phyloP scores from a whole-genome alignment of 2,329 filamentous ascomycete genomes.

The Rosellinia necatrix region DNA sequence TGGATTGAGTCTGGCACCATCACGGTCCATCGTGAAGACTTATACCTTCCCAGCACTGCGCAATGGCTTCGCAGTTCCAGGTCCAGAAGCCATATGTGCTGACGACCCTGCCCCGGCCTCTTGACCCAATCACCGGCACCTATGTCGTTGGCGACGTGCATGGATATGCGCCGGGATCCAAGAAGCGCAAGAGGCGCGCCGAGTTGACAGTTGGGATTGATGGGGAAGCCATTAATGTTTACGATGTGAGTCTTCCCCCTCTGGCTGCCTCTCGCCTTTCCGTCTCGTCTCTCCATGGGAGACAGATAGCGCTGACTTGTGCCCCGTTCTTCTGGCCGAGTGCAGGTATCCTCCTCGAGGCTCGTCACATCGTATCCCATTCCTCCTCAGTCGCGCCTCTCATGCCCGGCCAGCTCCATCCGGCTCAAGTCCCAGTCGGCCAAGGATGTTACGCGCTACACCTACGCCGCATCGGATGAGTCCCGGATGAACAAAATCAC shows the following conservation, averaged over 20 bases:
- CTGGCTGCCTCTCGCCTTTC: background rate
- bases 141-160: constrained; percentile 66
- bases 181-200: constrained; percentile 63
- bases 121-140: constrained; percentile 53
- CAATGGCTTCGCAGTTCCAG: constrained; percentile 64
- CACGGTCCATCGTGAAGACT: constrained; percentile 16
- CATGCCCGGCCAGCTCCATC: constrained; percentile 64
- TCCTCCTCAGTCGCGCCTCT: constrained; percentile 66
- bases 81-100: constrained; percentile 69
- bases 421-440: constrained; percentile 52
- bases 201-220: constrained; percentile 68
- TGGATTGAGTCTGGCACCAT: constrained; percentile 9
- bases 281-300: no score
- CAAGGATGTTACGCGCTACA: constrained; percentile 60
- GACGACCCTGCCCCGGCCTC: constrained; percentile 61
- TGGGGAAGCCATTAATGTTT: constrained; percentile 68
- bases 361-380: constrained; percentile 70
- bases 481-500: constrained; percentile 56
- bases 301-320: no score
- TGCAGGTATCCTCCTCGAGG: constrained; percentile 62
- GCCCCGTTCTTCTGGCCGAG: no score
- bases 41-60: constrained; percentile 9
- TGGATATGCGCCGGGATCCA: constrained; percentile 60
- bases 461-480: constrained; percentile 62
- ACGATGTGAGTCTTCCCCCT: constrained; percentile 51